phyloP scores from a whole-genome alignment of 768 basidiomycete species.

The Mycena filopes region DNA sequence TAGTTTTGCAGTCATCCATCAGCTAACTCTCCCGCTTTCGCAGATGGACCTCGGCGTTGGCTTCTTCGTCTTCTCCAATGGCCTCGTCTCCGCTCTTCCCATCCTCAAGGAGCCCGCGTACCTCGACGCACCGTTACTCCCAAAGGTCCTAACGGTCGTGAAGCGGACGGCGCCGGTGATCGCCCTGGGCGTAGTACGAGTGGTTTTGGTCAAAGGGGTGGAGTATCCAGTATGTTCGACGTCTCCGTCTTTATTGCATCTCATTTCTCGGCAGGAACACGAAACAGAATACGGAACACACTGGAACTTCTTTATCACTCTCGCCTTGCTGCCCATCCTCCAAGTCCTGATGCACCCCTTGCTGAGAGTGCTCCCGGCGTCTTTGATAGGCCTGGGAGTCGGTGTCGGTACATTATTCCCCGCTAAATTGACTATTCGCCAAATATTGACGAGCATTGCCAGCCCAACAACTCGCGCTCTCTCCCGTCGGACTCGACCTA shows the following conservation, averaged over 20 bases:
- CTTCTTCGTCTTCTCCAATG: conserved; percentile 97
- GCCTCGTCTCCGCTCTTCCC: conserved; percentile 89
- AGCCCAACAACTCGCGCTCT: conserved; percentile 82
- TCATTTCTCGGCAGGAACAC: conserved; percentile 71
- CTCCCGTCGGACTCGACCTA: conserved; percentile 63
- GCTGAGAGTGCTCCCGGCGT: conserved; percentile 65
- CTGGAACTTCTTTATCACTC: conserved; percentile 99
- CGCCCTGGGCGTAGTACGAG: conserved; percentile 77
- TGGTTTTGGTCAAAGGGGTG: conserved; percentile 89
- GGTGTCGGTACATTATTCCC: conserved; percentile 57
- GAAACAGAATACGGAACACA: conserved; percentile 95
- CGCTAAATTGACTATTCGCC: not conserved
- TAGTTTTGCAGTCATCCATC: too few relatives aligned
- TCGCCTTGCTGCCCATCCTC: conserved; percentile 81
- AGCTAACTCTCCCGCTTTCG: conserved; percentile 2
- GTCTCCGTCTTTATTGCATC: not conserved
- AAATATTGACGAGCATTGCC: too few relatives aligned
- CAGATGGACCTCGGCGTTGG: conserved; percentile 99
- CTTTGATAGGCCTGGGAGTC: conserved; percentile 69
- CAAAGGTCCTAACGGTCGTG: conserved; percentile 62
- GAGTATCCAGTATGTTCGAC: conserved; percentile 84
- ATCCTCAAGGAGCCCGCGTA: conserved; percentile 71
- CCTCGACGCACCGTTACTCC: conserved; percentile 57
- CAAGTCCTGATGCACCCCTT: conserved; percentile 78
- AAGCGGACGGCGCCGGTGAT: conserved; percentile 76